Evolutionary conservation across 331 rosid genomes (phyloP), one percentile per base, ranked within the genome.

Genomic region (Phaseolus coccineus): DNA sequence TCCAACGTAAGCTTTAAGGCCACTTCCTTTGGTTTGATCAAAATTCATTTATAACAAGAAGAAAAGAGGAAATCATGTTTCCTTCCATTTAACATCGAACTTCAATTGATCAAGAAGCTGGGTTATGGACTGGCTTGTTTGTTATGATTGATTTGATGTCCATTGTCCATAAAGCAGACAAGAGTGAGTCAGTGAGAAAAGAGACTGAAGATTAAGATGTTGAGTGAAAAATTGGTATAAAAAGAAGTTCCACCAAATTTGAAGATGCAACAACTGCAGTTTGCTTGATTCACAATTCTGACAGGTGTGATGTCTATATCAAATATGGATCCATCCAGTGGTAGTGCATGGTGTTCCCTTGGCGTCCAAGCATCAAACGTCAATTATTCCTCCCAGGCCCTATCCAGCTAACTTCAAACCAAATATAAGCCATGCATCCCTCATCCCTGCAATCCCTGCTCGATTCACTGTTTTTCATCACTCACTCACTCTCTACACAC

Each of bases 261-360:
- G 80, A 30, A 80, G 86, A 85, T 88, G 87, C 81, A 90, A 85
- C 92, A 58, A 86, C 76, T 46, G 5, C 16, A 12, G 33, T 61
- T 83, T 81, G 89, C 92, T 88, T 88, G 78, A 80, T 81, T 63
- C 59, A 81, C 74, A 90, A 87, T 77, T 78, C 31, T 71, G 71
- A 59, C 78, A 51, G 92, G 70, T 85, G 72, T 68, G n/a, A 39
- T 77, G 90, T 90, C 94, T 47, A 59, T 44, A 56, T 90, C 94
- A 77, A 76, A 46, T 79, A 19, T 19, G 15, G 24, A 76, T 78
- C 69, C 68, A 63, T 75, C 33, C 15, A 9, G 47, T 9, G 47
- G 47, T 3, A 11, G 9, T 51, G 50, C 47, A 73, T 63, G 47
- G 28, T 16, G 71, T 65, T 77, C 82, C 81, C 93, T 89, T 89